phyloP scores from a whole-genome alignment of 257 asterid species.

The Nicotiana otophora region DNA sequence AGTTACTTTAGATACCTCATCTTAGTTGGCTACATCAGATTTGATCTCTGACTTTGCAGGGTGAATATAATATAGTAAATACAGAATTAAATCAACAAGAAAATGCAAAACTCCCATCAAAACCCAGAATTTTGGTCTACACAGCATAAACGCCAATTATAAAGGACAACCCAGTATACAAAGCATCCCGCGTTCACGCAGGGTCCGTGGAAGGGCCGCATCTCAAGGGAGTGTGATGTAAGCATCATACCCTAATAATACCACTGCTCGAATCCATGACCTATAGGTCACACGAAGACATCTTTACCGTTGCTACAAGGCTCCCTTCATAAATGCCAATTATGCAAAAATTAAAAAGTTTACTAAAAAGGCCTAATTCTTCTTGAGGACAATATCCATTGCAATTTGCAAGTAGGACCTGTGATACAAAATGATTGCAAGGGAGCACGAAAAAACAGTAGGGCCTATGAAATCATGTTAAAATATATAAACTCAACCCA shows the following conservation, averaged over 20 bases:
- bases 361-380: neutral
- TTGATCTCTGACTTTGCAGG: constrained; percentile 2
- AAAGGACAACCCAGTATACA: too few species aligned
- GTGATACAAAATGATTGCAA: constrained; percentile 14
- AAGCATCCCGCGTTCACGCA: too few species aligned
- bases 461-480: neutral
- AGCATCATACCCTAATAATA: too few species aligned
- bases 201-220: too few species aligned
- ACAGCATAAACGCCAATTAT: neutral
- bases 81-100: neutral
- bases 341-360: too few species aligned
- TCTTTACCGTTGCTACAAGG: too few species aligned
- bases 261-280: too few species aligned
- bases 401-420: neutral
- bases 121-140: neutral
- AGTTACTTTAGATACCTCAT: constrained; percentile 6
- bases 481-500: neutral
- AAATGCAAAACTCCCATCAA: neutral
- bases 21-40: constrained; percentile 8
- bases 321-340: too few species aligned
- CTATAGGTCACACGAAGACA: too few species aligned
- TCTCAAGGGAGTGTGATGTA: too few species aligned
- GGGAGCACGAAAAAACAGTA: constrained; percentile 8
- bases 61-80: neutral
- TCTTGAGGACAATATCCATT: neutral